Percentiles rank a stretch among this genome's conserved stretches.
phyloP scores from a whole-genome alignment of 805 yeast genomes.

The Kodamaea nitidulidarum region DNA sequence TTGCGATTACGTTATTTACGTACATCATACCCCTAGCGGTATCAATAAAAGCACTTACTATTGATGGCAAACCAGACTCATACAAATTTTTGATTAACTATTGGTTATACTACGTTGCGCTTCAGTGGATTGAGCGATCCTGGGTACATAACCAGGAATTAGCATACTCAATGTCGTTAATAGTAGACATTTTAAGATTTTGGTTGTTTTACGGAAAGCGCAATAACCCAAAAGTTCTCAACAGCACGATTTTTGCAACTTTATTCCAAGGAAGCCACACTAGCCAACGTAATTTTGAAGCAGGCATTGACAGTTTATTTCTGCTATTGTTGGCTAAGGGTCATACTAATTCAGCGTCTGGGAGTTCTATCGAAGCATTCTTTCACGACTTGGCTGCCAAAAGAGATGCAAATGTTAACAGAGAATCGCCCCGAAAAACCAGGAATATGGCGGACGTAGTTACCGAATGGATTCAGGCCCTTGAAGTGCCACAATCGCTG shows the following conservation, averaged over 20 bases:
- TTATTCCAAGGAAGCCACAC: conserved; percentile 3
- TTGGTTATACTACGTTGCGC: conserved; percentile 14
- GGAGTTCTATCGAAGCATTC: conserved; percentile 2
- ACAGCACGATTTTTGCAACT: conserved; percentile 5
- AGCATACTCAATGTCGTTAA: background rate
- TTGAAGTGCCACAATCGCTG: background rate
- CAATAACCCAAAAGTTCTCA: conserved; percentile 10
- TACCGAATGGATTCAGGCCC: conserved; percentile 2
- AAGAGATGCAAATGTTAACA: background rate
- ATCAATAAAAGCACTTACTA: conserved; percentile 10
- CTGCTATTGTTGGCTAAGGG: background rate
- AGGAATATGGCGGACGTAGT: background rate
- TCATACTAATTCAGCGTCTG: background rate
- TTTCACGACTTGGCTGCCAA: conserved; percentile 4
- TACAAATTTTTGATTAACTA: conserved; percentile 14
- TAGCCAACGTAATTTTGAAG: background rate
- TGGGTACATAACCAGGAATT: conserved; percentile 1
- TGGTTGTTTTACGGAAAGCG: conserved; percentile 14
- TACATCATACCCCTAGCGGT: conserved; percentile 12
- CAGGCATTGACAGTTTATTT: background rate
- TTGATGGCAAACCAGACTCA: conserved; percentile 7
- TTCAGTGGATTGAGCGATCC: conserved; percentile 3
- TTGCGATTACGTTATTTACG: conserved; percentile 5
- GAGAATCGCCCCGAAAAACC: background rate
- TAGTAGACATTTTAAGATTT: conserved; percentile 3